A percentile compares a stretch with the other conserved stretches of the same genome.
phyloP scores from a whole-genome alignment of 2,329 filamentous ascomycete genomes.

The Helicocarpus griseus region DNA sequence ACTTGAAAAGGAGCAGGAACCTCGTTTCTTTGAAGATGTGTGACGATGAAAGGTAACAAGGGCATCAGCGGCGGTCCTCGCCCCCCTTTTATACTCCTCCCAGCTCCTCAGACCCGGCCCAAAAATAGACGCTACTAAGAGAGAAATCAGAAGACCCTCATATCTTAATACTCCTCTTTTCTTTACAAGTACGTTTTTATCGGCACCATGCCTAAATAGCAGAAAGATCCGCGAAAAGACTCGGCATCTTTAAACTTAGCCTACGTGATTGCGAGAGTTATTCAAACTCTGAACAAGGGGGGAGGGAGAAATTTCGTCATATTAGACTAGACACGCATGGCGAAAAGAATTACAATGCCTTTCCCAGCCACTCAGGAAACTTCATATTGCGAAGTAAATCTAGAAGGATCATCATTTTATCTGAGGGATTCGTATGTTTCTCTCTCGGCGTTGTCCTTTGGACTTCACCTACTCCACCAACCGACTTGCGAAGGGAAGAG shows the following conservation, averaged over 20 bases:
- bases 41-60: not conserved
- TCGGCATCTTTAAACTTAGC: not conserved
- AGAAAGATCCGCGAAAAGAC: not conserved
- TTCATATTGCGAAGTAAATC: not conserved
- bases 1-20: not conserved
- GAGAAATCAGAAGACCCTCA: not conserved
- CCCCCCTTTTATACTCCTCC: not conserved
- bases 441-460: not conserved
- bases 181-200: not conserved
- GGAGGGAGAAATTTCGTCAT: not conserved
- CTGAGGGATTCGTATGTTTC: not conserved
- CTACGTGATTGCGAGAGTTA: not conserved
- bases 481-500: not conserved
- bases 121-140: not conserved
- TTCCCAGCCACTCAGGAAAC: not conserved
- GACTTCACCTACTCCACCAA: not conserved
- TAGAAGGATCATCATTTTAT: not conserved
- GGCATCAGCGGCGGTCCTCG: not conserved
- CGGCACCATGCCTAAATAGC: not conserved
- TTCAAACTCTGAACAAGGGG: not conserved
- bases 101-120: not conserved
- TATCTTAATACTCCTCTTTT: not conserved
- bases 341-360: not conserved
- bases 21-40: no score
- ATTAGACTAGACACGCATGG: not conserved